phyloP scores from a whole-genome alignment of 1,139 yeast species.

The Suhomyces bokatorum region DNA sequence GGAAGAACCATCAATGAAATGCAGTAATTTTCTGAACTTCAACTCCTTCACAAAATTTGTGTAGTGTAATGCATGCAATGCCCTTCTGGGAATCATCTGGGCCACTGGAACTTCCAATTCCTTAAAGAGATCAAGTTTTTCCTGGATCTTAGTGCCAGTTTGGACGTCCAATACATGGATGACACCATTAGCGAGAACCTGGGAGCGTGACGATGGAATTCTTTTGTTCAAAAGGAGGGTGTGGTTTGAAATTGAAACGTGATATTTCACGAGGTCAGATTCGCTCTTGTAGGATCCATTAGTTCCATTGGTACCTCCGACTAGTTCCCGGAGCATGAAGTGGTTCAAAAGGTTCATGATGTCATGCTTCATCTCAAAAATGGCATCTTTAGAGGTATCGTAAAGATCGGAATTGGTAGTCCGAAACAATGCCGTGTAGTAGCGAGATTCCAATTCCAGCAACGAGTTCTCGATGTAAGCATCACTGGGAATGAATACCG shows the following conservation, averaged over 20 bases:
- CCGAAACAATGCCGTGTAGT: conserved; percentile 34
- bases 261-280: conserved; percentile 10
- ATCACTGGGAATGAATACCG: conserved; percentile 41
- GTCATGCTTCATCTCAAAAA: conserved; percentile 33
- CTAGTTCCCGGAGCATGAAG: conserved; percentile 28
- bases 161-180: conserved; percentile 52
- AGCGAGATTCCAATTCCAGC: conserved; percentile 27
- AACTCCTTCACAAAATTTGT: conserved; percentile 70
- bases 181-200: conserved; percentile 58
- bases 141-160: conserved; percentile 4
- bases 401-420: conserved; percentile 21
- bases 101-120: conserved; percentile 29
- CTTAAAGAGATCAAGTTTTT: conserved; percentile 30
- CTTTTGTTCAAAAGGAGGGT: conserved; percentile 17
- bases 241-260: conserved; percentile 9
- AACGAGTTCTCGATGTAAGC: conserved; percentile 27
- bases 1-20: conserved; percentile 55
- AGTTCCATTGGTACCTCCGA: conserved; percentile 39
- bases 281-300: conserved; percentile 4
- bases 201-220: conserved; percentile 35
- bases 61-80: conserved; percentile 69
- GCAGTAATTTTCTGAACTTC: conserved; percentile 57
- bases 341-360: conserved; percentile 27
- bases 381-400: conserved; percentile 35
- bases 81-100: conserved; percentile 67